Base-by-base conservation (phyloP, 192 early-diverging fungal species). In the Entomortierella parvispora region DNA sequence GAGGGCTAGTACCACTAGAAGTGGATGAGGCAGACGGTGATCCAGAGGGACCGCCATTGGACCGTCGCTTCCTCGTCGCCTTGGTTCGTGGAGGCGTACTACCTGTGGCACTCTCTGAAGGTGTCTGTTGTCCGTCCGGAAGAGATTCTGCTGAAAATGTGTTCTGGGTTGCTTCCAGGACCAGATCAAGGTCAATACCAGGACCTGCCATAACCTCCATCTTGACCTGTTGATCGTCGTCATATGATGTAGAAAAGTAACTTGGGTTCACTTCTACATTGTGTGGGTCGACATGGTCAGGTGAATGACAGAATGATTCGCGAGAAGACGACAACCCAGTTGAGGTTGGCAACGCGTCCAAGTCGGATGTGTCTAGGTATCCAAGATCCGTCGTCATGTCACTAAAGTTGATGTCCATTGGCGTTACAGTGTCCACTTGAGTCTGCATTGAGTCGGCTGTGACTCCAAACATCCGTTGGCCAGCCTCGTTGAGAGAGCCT, bases 351-450 rank as follows among this genome's bases (percentile, higher is more conserved):
- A 42, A n/a, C 8, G 59, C 49, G 17, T 40, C 0, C 17, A 77
- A 3, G 7, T 77, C 65, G 17, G 32, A 31, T 32, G 68, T 77
- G 15, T 77, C 69, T 25, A 82, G 28, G 42, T 67, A 78, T 15
- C 33, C 45, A 26, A 68, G 11, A 37, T 68, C 60, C 22, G 37
- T 23, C 2, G 74, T 15, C 59, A 77, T 63, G 25, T 77, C 65
- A 9, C 34, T 52, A 29, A 62, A 68, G 64, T 53, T 57, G 25
- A 79, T 69, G 29, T 75, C 81, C 81, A 82, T 82, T 12, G 76
- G 63, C 8, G 67, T 68, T 2, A 80, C 58, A 8, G 77, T 69
- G 25, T 76, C 60, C 5, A 82, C 50, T 8, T 74, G 69, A 1
- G 68, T 45, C 2, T 69, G 71, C 71, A 78, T 71, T 8, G 69